Base-by-base conservation (phyloP, 202 grass and related monocot species). In the Schoenoplectus triqueter region DNA sequence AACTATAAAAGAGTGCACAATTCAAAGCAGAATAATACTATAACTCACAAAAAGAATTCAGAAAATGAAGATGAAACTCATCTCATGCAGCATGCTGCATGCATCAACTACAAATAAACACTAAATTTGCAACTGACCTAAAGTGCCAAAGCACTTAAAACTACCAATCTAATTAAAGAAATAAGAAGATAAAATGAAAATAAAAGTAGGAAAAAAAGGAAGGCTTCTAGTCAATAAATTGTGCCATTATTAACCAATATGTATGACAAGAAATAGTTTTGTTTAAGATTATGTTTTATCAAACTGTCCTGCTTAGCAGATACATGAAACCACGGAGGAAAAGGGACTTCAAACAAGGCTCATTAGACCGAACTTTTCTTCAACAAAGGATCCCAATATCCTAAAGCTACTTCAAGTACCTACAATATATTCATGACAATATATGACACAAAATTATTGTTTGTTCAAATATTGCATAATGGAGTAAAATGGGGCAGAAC, bases 401-500 rank as follows among this genome's bases (percentile, higher is more conserved):
- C 88, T 80, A 90, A 82, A 92, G 15, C 62, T 82, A 47, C 66
- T 87, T 95, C 92, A 95, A 95, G 92, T 95, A 92, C 92, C 92
- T 95, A 78, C 68, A 87, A 84, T 44, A 81, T 14, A 70, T 31
- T 31, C 31, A 3, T 10, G 31, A 71, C n/a, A 31, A 83, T 31
- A 31, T 31, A 31, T 31, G 31, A 31, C 31, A 57, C n/a, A 82
- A 1, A 42, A 71, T 69, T 74, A 81, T 81, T n/a, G 22, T 83
- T 82, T 20, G 15, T 41, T 55, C 80, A 83, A 31, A 83, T 51
- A 52, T 21, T 80, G 64, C 49, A 66, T 18, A 44, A 59, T 45
- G 31, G 0, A 56, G 31, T 41, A 31, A 89, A 8, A 80, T 62
- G 11, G 2, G 0, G 42, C 3, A 74, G 2, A 62, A 18, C 4